A percentile compares a stretch with the other conserved stretches of the same genome.
Conservation (phyloP, 2,329 filamentous ascomycete species). For the Atkinsonella hypoxylon region DNA sequence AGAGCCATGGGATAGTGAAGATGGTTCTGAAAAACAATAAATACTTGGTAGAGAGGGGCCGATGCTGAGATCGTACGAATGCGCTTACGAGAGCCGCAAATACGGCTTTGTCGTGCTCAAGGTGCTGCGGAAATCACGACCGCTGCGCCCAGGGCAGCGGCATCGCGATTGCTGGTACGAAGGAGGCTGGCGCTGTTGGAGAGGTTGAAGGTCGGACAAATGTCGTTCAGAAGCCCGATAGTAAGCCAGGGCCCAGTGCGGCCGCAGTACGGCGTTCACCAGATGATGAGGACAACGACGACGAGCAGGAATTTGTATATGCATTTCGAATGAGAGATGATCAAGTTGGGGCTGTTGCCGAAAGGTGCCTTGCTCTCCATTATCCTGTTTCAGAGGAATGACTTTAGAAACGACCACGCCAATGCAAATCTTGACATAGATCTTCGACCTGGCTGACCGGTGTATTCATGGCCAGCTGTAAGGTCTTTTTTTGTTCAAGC, state of each 20-base stretch:
- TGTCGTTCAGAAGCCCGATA: neutral
- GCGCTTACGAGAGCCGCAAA: conserved; percentile 62
- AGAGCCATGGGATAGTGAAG: conserved; percentile 81
- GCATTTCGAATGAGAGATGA: conserved; percentile 80
- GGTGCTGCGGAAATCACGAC: conserved; percentile 53
- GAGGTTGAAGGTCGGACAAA: conserved; percentile 56
- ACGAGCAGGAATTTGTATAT: conserved; percentile 79
- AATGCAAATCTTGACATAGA: conserved; percentile 92
- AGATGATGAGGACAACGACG: conserved; percentile 55
- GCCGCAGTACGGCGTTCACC: neutral
- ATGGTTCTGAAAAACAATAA: conserved; percentile 79
- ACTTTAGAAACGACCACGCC: conserved; percentile 79
- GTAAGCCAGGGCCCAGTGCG: neutral
- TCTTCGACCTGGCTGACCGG: conserved; percentile 25
- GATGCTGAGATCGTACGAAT: conserved; percentile 68
- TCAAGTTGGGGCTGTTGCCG: conserved; percentile 74
- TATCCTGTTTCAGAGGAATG: conserved; percentile 90
- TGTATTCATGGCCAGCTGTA: too few species aligned
- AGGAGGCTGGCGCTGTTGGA: conserved; percentile 71
- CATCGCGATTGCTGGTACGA: conserved; percentile 78
- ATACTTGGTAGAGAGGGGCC: conserved; percentile 76
- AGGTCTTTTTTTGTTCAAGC: too few species aligned
- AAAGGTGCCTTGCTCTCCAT: conserved; percentile 74
- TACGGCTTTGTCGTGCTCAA: conserved; percentile 62
- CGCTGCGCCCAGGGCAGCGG: conserved; percentile 64